Evolutionary conservation across 495 filamentous ascomycete genomes (phyloP).

Genomic region (Oidiodendron maius): DNA sequence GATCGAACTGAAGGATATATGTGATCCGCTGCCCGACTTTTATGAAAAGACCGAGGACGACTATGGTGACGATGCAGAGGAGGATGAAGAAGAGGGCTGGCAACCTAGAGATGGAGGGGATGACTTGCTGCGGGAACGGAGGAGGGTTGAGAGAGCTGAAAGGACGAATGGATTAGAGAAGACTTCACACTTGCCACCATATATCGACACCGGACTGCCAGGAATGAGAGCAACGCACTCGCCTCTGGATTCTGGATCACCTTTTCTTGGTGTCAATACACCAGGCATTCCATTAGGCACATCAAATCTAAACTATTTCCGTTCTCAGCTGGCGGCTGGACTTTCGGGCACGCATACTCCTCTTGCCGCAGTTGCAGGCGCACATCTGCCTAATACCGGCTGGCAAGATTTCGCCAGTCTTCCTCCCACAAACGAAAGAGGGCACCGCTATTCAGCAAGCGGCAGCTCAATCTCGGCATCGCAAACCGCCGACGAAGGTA

Average conservation of each 20-base stretch:
- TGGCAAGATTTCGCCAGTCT: constrained; percentile 36
- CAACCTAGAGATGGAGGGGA: constrained; percentile 22
- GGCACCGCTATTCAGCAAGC: constrained; percentile 21
- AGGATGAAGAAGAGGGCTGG: constrained; percentile 21
- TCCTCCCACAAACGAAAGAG: constrained; percentile 2
- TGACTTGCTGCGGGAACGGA: constrained; percentile 36
- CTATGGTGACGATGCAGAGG: constrained; percentile 37
- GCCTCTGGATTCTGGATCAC: constrained; percentile 47
- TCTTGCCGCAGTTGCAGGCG: constrained; percentile 78
- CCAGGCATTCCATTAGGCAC: constrained; percentile 80
- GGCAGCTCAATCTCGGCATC: constrained; percentile 21
- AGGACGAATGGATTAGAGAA: constrained; percentile 9
- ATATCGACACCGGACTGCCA: constrained; percentile 19
- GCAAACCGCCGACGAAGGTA: constrained; percentile 19
- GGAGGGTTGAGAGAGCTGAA: constrained; percentile 32
- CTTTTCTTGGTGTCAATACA: constrained; percentile 61
- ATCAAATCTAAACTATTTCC: constrained; percentile 87
- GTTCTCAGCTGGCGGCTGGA: constrained; percentile 71
- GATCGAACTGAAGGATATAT: constrained; percentile 91
- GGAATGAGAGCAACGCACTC: constrained; percentile 20
- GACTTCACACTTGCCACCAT: constrained; percentile 10
- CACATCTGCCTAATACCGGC: constrained; percentile 42
- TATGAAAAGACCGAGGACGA: constrained; percentile 78
- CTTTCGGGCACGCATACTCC: constrained; percentile 84
- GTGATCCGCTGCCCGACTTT: constrained; percentile 91